Percentiles rank a stretch among this genome's conserved stretches.
Conservation (phyloP, 768 basidiomycete species). For the Termitomyces sp. region DNA sequence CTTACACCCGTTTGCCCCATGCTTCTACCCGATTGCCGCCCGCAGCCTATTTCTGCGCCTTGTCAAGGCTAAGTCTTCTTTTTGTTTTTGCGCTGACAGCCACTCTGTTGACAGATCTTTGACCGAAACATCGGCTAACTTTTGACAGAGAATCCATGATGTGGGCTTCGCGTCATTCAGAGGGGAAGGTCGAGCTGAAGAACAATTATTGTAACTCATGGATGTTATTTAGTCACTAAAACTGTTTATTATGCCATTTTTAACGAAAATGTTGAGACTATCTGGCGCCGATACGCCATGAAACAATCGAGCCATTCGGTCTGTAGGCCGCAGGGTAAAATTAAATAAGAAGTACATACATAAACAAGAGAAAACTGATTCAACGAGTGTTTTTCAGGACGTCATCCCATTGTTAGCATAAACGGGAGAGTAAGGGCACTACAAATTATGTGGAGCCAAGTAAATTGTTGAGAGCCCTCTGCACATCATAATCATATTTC, state of each 20-base stretch:
- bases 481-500: slow-evolving; percentile 79
- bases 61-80: slow-evolving; percentile 11
- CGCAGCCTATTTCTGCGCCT: not conserved
- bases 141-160: slow-evolving; percentile 1
- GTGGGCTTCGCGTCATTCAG: not conserved
- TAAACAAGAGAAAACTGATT: not conserved
- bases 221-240: not conserved
- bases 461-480: slow-evolving; percentile 70
- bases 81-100: slow-evolving; percentile 7
- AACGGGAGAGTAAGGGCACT: not conserved
- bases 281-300: not conserved
- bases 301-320: too few species aligned
- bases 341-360: not conserved
- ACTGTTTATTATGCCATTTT: not conserved
- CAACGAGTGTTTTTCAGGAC: not conserved
- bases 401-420: not conserved
- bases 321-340: not conserved
- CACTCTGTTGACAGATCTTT: slow-evolving; percentile 1
- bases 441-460: slow-evolving; percentile 26
- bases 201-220: not conserved
- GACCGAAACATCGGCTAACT: slow-evolving; percentile 2
- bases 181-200: not conserved
- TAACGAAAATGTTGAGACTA: not conserved
- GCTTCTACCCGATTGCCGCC: not conserved
- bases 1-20: not conserved